Percentiles rank a stretch among this genome's conserved stretches.
Evolutionary conservation across 768 basidiomycete species (phyloP).

Genomic region (Suillus tomentosus): DNA sequence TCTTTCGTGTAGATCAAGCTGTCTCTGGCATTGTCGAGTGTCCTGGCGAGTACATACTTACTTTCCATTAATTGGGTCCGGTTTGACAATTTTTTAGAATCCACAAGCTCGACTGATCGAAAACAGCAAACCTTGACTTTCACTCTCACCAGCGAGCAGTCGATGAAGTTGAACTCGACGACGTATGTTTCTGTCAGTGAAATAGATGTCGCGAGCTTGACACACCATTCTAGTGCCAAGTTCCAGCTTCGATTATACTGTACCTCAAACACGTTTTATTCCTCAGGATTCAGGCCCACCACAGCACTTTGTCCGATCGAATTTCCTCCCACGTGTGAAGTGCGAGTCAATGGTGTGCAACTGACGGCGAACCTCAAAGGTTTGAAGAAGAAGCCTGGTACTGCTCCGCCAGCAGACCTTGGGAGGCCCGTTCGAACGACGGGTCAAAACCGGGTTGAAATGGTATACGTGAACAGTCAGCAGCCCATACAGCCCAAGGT

Average conservation of each 20-base stretch:
- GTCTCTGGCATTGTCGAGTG: slow-evolving; percentile 73
- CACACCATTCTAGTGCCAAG: slow-evolving; percentile 47
- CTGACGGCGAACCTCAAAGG: slow-evolving; percentile 83
- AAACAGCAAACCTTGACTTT: slow-evolving; percentile 64
- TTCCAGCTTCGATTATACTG: slow-evolving; percentile 88
- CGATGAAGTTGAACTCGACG: slow-evolving; percentile 55
- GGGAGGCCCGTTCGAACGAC: slow-evolving; percentile 41
- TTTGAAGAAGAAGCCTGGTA: slow-evolving; percentile 93
- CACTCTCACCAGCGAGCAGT: slow-evolving; percentile 65
- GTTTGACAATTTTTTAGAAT: slow-evolving; percentile 49
- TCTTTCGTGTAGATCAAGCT: slow-evolving; percentile 65
- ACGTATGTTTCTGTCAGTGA: slow-evolving; percentile 44
- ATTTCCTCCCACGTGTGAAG: slow-evolving; percentile 91
- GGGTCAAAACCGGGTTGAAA: slow-evolving; percentile 70
- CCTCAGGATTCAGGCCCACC: slow-evolving; percentile 53
- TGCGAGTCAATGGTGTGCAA: slow-evolving; percentile 74
- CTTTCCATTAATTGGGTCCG: slow-evolving; percentile 1
- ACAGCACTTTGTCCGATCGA: slow-evolving; percentile 73
- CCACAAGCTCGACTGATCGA: slow-evolving; percentile 76
- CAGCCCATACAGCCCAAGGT: slow-evolving; percentile 77
- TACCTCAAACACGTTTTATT: slow-evolving; percentile 79
- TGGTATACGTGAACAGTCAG: slow-evolving; percentile 90
- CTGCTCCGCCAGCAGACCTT: slow-evolving; percentile 86
- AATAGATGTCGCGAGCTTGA: slow-evolving; percentile 3
- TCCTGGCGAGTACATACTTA: slow-evolving; percentile 56